Base-by-base conservation (phyloP, 805 yeast genomes). In the Vanderwaltozyma tropicalis region DNA sequence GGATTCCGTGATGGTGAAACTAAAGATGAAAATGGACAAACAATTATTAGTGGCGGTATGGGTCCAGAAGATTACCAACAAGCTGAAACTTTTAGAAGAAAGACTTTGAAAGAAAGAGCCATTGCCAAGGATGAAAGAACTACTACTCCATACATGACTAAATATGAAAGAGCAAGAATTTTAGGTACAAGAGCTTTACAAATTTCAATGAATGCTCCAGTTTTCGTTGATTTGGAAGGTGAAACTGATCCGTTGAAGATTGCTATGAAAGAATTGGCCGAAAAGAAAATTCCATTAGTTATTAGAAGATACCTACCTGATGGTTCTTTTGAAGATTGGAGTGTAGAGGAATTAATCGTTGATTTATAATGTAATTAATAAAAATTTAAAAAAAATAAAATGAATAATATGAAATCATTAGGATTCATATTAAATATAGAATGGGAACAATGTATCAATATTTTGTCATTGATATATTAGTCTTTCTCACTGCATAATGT, bases 121-220 rank as follows among this genome's bases (percentile, higher is more conserved):
- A 86, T 92, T 42, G 83, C 96, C 40, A 84, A 75, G 50, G 95
- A 85, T 17, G 68, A 83, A 47, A 76, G 99, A 62, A 73, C 87
- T 20, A 92, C 99, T 12, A 92, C 99, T 5, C 99, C 99, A 38
- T 92, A 89, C 61, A 88, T 92, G 97, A 92, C 99, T 41, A 92
- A 94, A 59, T 92, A 92, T 61, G 99, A 92, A 69, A 76, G 96
- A 52, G 99, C 99, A 7, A 77, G 99, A 67, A 86, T 92, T 43
- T 72, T 92, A 53, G 99, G 99, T 20, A 92, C 99, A 10, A 75
- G 99, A 53, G 98, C 99, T 1, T 68, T 92, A 47, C 99, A 92
- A 63, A 89, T 92, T 52, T 86, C 96, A 20, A 83, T 92, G 84
- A 92, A 92, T 58, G 98, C 99, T 1, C 98, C 98, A 2, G 97